Conservation (phyloP, 805 yeast species). For the Starmerella riodocensis region DNA sequence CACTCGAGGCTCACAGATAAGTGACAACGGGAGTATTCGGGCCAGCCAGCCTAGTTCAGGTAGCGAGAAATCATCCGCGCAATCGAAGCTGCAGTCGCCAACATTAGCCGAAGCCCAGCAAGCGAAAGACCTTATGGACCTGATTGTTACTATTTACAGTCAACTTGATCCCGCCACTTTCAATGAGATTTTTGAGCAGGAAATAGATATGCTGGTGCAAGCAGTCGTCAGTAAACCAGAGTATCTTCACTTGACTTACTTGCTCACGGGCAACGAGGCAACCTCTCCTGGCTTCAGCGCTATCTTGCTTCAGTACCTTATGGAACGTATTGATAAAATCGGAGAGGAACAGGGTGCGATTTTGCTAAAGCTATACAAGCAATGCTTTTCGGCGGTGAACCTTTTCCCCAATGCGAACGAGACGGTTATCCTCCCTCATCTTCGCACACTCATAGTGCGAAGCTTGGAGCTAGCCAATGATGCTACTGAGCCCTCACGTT, state of each 20-base stretch:
- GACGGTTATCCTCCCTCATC: slow-evolving; percentile 72
- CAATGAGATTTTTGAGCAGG: slow-evolving; percentile 76
- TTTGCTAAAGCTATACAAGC: slow-evolving; percentile 71
- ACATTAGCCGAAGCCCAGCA: slow-evolving; percentile 38
- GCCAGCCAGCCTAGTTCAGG: neutral
- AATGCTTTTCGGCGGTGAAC: slow-evolving; percentile 92
- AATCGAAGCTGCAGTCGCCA: neutral
- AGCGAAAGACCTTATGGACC: slow-evolving; percentile 90
- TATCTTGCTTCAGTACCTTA: slow-evolving; percentile 61
- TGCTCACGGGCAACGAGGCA: slow-evolving; percentile 85
- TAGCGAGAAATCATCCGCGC: neutral
- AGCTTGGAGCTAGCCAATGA: slow-evolving; percentile 67
- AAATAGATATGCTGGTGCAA: slow-evolving; percentile 63
- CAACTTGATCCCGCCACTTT: slow-evolving; percentile 93
- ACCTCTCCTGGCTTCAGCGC: slow-evolving; percentile 88
- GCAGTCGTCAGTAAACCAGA: slow-evolving; percentile 75
- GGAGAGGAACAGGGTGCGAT: slow-evolving; percentile 70
- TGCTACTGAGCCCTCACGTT: slow-evolving; percentile 82
- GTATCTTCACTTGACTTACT: slow-evolving; percentile 79
- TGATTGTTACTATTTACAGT: slow-evolving; percentile 82
- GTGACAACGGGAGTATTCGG: neutral
- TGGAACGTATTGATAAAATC: slow-evolving; percentile 57
- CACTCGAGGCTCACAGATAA: neutral
- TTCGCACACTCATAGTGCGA: slow-evolving; percentile 67
- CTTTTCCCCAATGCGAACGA: slow-evolving; percentile 78